Conservation (phyloP, 805 yeast species). For the Yamadazyma akitaensis region DNA sequence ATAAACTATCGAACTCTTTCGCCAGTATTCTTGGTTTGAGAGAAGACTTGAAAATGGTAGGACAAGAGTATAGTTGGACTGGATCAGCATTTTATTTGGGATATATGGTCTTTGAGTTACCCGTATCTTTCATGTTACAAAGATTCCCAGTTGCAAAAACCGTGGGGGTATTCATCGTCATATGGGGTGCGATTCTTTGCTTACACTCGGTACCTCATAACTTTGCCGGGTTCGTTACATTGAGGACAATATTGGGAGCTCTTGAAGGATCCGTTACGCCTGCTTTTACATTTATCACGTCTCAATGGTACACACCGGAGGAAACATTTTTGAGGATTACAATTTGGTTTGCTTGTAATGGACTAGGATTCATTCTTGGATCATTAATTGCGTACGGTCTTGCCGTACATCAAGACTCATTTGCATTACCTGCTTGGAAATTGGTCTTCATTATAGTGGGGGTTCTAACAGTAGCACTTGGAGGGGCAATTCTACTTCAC, state of each 20-base stretch:
- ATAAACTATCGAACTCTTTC: slow-evolving; percentile 36
- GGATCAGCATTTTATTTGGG: slow-evolving; percentile 50
- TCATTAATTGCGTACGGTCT: slow-evolving; percentile 54
- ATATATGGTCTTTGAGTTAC: slow-evolving; percentile 55
- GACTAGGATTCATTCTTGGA: slow-evolving; percentile 39
- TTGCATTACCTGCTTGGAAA: slow-evolving; percentile 55
- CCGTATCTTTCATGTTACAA: slow-evolving; percentile 48
- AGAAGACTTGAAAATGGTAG: slow-evolving; percentile 33
- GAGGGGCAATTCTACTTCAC: slow-evolving; percentile 44
- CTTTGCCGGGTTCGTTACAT: slow-evolving; percentile 37
- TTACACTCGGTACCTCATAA: slow-evolving; percentile 49
- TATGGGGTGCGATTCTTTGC: slow-evolving; percentile 61
- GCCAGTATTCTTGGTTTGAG: slow-evolving; percentile 40
- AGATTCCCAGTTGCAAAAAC: slow-evolving; percentile 55
- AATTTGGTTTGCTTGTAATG: slow-evolving; percentile 35
- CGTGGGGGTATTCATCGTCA: slow-evolving; percentile 44
- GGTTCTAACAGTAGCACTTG: slow-evolving; percentile 50
- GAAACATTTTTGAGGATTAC: slow-evolving; percentile 35
- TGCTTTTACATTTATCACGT: slow-evolving; percentile 33
- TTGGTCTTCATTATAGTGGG: slow-evolving; percentile 60
- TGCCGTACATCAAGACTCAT: slow-evolving; percentile 33
- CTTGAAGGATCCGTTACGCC: slow-evolving; percentile 41
- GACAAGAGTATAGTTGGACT: slow-evolving; percentile 35
- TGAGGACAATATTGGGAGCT: slow-evolving; percentile 37
- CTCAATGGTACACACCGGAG: slow-evolving; percentile 33